Evolutionary conservation across 495 filamentous ascomycete genomes (phyloP).

Genomic region (Hypoxylon crocopeplum): DNA sequence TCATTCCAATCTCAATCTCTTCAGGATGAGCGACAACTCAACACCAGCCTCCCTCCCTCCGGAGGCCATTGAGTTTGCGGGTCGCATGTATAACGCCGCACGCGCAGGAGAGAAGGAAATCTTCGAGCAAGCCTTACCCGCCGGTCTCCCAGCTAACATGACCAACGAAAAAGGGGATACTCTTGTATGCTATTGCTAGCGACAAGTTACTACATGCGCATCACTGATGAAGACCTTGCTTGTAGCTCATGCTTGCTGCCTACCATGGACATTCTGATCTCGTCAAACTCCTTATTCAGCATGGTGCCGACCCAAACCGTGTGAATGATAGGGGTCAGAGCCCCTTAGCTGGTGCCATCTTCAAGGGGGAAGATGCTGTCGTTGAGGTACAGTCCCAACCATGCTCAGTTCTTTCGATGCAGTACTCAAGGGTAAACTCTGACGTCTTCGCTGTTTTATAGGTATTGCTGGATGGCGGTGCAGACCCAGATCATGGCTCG

Average conservation of each 20-base stretch:
- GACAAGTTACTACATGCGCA: not conserved
- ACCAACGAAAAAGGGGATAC: slow-evolving; percentile 65
- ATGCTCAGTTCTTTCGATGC: not conserved
- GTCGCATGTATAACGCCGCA: slow-evolving; percentile 59
- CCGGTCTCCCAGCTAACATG: slow-evolving; percentile 59
- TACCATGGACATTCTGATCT: slow-evolving; percentile 62
- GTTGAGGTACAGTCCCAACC: slow-evolving; percentile 46
- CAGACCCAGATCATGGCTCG: slow-evolving; percentile 56
- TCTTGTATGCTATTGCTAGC: slow-evolving; percentile 46
- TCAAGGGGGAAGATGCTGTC: slow-evolving; percentile 60
- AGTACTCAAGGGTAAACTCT: not conserved
- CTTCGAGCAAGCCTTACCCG: slow-evolving; percentile 58
- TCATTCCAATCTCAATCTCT: not conserved
- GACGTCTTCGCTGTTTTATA: slow-evolving; percentile 4
- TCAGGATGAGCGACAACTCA: slow-evolving; percentile 21
- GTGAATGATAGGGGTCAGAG: slow-evolving; percentile 62
- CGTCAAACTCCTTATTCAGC: slow-evolving; percentile 55
- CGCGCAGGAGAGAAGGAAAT: slow-evolving; percentile 54
- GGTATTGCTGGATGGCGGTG: slow-evolving; percentile 55
- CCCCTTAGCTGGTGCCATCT: slow-evolving; percentile 62
- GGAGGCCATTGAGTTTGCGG: slow-evolving; percentile 58
- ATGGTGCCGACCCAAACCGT: slow-evolving; percentile 60
- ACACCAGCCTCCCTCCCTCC: slow-evolving; percentile 45
- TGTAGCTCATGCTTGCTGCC: slow-evolving; percentile 62
- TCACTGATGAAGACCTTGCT: too few relatives aligned